A percentile compares a stretch with the other conserved stretches of the same genome.
These are phyloP conservation scores for Wickerhamomyces kurtzmanii DNA, from an alignment of 805 yeast genomes.

Conservation along the genomic window DNA sequence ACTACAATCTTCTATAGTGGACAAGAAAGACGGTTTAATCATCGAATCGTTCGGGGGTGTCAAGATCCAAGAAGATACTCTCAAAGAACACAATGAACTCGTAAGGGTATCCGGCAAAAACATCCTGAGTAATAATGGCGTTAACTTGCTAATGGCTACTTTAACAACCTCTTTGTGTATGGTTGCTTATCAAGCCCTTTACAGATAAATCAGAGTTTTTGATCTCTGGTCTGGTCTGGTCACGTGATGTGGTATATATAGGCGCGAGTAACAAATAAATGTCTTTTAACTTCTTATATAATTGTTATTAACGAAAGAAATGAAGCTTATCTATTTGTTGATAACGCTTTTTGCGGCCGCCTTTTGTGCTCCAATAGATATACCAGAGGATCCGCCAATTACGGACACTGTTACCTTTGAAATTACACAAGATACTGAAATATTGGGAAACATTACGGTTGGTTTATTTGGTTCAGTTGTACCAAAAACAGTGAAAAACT, in stretches of 20 bases:
- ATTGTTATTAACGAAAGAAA: background rate
- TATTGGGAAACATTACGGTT: slow-evolving; percentile 29
- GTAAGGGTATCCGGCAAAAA: slow-evolving; percentile 21
- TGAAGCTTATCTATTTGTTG: slow-evolving; percentile 7
- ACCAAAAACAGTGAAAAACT: slow-evolving; percentile 56
- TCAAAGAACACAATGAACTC: slow-evolving; percentile 7
- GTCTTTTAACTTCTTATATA: too few species aligned
- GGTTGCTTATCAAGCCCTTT: too few species aligned
- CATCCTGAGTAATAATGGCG: slow-evolving; percentile 29
- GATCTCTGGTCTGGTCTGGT: too few species aligned
- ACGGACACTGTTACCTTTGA: slow-evolving; percentile 17
- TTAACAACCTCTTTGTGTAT: slow-evolving; percentile 18
- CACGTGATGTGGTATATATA: too few species aligned
- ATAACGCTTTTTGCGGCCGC: slow-evolving; percentile 2
- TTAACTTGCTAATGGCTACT: slow-evolving; percentile 25
- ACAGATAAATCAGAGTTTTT: background rate
- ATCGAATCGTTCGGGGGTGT: slow-evolving; percentile 22
- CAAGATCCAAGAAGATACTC: slow-evolving; percentile 18
- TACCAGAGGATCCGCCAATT: slow-evolving; percentile 12
- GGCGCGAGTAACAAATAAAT: background rate
- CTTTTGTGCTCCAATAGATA: slow-evolving; percentile 6
- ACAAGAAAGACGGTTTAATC: slow-evolving; percentile 17
- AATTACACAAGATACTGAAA: slow-evolving; percentile 10
- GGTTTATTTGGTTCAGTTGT: slow-evolving; percentile 60
- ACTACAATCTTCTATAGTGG: slow-evolving; percentile 25